Evolutionary conservation across 805 yeast genomes (phyloP).

Genomic region (Pichia occidentalis): DNA sequence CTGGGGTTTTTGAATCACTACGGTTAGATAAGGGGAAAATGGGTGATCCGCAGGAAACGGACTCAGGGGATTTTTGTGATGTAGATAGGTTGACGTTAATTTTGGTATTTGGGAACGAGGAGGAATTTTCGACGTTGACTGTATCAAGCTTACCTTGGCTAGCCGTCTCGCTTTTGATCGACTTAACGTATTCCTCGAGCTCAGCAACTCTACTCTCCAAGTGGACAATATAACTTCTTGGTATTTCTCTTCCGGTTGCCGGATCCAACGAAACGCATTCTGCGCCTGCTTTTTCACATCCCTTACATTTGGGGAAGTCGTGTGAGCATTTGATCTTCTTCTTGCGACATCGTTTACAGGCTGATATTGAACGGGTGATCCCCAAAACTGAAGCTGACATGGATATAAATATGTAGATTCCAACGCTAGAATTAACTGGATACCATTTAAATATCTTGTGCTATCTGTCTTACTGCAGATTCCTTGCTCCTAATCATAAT

Average conservation of each 20-base stretch:
- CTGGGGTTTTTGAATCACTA: too few species aligned
- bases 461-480: too few species aligned
- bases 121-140: too few species aligned
- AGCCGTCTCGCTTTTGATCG: background rate
- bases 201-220: conserved; percentile 57
- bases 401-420: too few species aligned
- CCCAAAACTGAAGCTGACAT: conserved; percentile 25
- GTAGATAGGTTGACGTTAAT: too few species aligned
- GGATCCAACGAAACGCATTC: conserved; percentile 84
- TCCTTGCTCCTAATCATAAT: too few species aligned
- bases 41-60: too few species aligned
- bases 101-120: too few species aligned
- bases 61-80: too few species aligned
- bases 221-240: conserved; percentile 69
- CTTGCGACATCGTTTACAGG: conserved; percentile 75
- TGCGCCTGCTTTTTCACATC: conserved; percentile 54
- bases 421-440: too few species aligned
- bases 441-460: too few species aligned
- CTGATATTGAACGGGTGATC: conserved; percentile 63
- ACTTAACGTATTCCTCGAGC: conserved; percentile 45
- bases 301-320: conserved; percentile 58
- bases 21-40: too few species aligned
- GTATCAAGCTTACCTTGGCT: background rate
- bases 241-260: conserved; percentile 80
- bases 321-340: conserved; percentile 65